Evolutionary conservation across 495 filamentous ascomycete genomes (phyloP).

Genomic region (Penicillium diatomitis): DNA sequence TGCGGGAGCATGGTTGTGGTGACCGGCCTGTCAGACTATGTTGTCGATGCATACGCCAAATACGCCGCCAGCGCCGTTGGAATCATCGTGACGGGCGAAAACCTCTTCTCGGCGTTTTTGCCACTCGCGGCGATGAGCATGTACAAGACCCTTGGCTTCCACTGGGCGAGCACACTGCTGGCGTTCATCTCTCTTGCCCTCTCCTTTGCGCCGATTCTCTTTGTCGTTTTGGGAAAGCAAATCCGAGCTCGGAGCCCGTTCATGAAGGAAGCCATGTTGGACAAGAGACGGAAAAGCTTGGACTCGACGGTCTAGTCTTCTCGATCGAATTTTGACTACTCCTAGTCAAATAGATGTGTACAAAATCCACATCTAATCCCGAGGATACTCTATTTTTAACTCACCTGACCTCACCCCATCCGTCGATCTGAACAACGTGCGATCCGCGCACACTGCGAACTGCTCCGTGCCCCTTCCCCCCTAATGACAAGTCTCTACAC

Average conservation of each 20-base stretch:
- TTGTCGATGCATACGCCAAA: constrained; percentile 24
- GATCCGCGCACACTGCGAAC: no score
- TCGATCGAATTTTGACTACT: neutral
- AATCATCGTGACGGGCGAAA: constrained; percentile 28
- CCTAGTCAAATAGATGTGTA: no score
- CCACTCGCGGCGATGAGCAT: constrained; percentile 35
- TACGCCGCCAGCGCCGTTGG: constrained; percentile 29
- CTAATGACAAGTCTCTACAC: no score
- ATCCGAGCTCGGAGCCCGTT: constrained; percentile 27
- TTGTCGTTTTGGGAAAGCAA: constrained; percentile 19
- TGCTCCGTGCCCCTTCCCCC: no score
- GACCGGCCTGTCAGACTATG: constrained; percentile 22
- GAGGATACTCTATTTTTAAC: no score
- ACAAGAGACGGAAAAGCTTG: constrained; percentile 17
- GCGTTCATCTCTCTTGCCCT: constrained; percentile 28
- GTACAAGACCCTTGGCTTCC: constrained; percentile 32
- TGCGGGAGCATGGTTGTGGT: constrained; percentile 23
- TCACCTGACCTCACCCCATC: no score
- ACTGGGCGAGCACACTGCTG: constrained; percentile 36
- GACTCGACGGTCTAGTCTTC: constrained; percentile 8
- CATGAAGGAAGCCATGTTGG: constrained; percentile 26
- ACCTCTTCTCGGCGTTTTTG: constrained; percentile 26
- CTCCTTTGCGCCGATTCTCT: constrained; percentile 22
- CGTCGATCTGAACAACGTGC: no score
- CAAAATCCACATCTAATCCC: no score